phyloP scores from a whole-genome alignment of 2,329 filamentous ascomycete species.

The Penicillium sp. region DNA sequence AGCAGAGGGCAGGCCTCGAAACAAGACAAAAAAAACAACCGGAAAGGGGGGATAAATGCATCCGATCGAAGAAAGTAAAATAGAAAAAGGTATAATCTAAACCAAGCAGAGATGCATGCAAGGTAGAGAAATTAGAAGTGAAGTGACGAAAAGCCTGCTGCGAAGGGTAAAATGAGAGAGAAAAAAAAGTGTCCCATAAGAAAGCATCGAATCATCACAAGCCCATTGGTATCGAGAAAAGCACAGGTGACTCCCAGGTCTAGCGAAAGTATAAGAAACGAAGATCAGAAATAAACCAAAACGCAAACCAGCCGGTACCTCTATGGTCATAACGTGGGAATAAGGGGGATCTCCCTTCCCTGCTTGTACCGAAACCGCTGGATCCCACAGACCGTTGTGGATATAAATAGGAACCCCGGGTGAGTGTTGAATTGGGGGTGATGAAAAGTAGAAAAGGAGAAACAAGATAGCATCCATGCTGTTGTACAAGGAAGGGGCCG shows the following conservation, averaged over 20 bases:
- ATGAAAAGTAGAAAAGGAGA: background rate
- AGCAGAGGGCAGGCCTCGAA: conserved; percentile 8
- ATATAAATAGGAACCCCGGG: conserved; percentile 7
- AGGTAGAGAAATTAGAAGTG: conserved; percentile 9
- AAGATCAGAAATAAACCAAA: conserved; percentile 24
- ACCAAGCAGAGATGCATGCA: conserved; percentile 14
- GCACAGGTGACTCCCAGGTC: conserved; percentile 30
- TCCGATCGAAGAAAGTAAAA: conserved; percentile 1
- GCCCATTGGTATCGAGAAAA: conserved; percentile 28
- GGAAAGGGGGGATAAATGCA: background rate
- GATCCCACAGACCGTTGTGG: conserved; percentile 11
- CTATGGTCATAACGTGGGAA: conserved; percentile 38
- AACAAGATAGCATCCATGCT: conserved; percentile 16
- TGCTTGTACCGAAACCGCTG: conserved; percentile 10
- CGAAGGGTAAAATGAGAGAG: background rate
- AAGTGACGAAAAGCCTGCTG: conserved; percentile 5
- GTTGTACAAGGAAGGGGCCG: conserved; percentile 30
- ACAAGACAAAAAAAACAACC: background rate
- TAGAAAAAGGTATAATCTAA: conserved; percentile 6
- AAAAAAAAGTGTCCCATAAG: conserved; percentile 6
- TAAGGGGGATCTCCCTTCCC: conserved; percentile 18
- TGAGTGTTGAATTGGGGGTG: background rate
- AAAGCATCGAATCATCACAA: conserved; percentile 28
- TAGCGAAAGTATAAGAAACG: conserved; percentile 36
- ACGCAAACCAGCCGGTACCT: conserved; percentile 35